Evolutionary conservation across 106 monocot species (phyloP).

Genomic region (Dioscorea dumetorum): DNA sequence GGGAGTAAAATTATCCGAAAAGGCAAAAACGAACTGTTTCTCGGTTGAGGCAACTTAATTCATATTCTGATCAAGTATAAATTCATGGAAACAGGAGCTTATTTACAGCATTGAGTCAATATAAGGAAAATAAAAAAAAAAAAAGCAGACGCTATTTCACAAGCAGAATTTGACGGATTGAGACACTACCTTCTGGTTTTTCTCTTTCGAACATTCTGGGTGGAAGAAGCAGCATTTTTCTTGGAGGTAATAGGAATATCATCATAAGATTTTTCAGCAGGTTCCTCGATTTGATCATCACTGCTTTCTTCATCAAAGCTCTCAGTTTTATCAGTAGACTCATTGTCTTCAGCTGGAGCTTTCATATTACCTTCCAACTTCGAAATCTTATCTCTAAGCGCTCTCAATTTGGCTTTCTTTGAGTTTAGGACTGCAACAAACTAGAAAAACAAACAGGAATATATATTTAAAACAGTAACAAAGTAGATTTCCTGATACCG

Average conservation of each 20-base stretch:
- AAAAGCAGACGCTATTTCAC: too few species aligned
- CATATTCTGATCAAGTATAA: too few species aligned
- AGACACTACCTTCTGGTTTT: not conserved
- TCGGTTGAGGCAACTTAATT: too few species aligned
- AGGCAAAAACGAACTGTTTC: too few species aligned
- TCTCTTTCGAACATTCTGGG: constrained; percentile 25
- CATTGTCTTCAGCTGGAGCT: constrained; percentile 33
- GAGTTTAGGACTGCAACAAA: constrained; percentile 79
- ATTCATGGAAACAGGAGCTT: too few species aligned
- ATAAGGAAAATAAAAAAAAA: too few species aligned
- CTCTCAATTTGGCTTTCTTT: constrained; percentile 81
- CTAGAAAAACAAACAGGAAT: constrained; percentile 19
- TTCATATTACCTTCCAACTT: constrained; percentile 37
- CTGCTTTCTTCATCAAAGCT: constrained; percentile 44
- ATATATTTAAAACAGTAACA: not conserved
- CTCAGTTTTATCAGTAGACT: constrained; percentile 56
- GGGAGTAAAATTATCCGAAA: too few species aligned
- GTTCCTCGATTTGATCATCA: constrained; percentile 38
- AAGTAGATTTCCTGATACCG: not conserved
- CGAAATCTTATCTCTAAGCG: constrained; percentile 56
- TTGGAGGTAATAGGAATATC: constrained; percentile 18
- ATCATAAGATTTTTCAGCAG: constrained; percentile 6
- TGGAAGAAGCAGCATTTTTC: constrained; percentile 15
- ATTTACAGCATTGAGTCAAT: too few species aligned
- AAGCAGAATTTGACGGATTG: too few species aligned